phyloP scores from a whole-genome alignment of 148 eudicot species.

The Salicornia ramosissima region DNA sequence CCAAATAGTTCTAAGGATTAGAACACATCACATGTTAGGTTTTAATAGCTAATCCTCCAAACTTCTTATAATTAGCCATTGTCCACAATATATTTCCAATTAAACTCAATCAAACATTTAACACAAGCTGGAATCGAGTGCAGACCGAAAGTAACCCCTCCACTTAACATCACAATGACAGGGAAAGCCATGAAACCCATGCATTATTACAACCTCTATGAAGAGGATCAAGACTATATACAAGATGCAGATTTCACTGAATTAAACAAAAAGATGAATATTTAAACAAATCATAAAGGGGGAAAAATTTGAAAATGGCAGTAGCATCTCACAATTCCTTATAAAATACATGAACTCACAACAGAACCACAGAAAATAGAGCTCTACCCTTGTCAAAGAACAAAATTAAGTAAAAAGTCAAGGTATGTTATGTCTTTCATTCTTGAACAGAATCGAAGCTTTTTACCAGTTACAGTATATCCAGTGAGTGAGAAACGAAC shows the following conservation, averaged over 20 bases:
- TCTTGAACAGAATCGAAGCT: neutral
- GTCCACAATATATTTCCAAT: neutral
- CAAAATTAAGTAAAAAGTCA: neutral
- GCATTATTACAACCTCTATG: neutral
- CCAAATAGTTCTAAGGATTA: neutral
- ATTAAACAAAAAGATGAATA: neutral
- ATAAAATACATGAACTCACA: neutral
- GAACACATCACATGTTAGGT: neutral
- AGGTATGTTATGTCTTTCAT: neutral
- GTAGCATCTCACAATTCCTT: neutral
- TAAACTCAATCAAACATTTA: neutral
- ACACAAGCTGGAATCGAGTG: neutral
- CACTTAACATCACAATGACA: neutral
- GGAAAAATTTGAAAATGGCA: neutral
- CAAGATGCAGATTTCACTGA: neutral
- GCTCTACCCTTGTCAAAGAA: neutral
- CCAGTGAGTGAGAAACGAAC: slow-evolving; percentile 24
- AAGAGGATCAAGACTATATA: neutral
- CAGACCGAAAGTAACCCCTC: neutral
- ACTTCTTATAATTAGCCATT: neutral
- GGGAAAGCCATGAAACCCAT: neutral
- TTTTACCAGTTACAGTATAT: neutral
- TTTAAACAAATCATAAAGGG: neutral
- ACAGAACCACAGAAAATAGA: neutral
- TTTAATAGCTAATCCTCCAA: neutral